phyloP scores from a whole-genome alignment of 495 filamentous ascomycete genomes.

The Achaetomiella virescens region DNA sequence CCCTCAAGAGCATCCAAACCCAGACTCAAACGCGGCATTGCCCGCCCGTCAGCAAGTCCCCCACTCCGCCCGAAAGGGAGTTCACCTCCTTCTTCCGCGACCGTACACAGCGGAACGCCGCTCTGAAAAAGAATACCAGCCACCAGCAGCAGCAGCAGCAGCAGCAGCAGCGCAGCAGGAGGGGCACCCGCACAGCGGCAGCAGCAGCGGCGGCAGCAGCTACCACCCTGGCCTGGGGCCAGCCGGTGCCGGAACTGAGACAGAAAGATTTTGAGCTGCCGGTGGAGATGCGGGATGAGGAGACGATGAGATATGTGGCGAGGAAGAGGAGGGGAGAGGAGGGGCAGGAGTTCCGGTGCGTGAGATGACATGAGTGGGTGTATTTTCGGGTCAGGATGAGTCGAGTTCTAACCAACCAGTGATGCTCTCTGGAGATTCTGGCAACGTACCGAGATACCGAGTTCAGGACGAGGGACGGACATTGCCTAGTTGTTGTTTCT shows the following conservation, averaged over 20 bases:
- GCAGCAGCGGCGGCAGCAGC: no score
- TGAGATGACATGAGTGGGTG: not conserved
- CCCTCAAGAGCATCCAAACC: conserved; percentile 14
- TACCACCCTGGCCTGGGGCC: conserved; percentile 63
- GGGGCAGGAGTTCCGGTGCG: conserved; percentile 18
- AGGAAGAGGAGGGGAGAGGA: conserved; percentile 42
- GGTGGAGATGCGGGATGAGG: conserved; percentile 58
- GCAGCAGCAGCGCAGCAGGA: not conserved
- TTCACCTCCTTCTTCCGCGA: conserved; percentile 84
- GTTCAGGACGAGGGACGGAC: no score
- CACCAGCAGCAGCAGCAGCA: conserved; percentile 16
- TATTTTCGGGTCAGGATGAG: no score
- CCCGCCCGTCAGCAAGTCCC: not conserved
- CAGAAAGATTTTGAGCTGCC: conserved; percentile 72
- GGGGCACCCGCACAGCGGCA: conserved; percentile 21
- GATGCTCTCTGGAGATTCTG: no score
- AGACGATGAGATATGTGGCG: conserved; percentile 59
- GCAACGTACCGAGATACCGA: no score
- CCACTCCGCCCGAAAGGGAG: conserved; percentile 45
- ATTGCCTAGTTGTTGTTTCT: no score
- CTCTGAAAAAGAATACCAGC: conserved; percentile 59
- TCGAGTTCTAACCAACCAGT: no score
- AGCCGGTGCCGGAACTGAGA: conserved; percentile 65
- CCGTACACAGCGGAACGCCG: conserved; percentile 66
- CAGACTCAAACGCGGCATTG: not conserved